A percentile compares a stretch with the other conserved stretches of the same genome.
phyloP scores from a whole-genome alignment of 305 asterid genomes.

The Fraxinus nigra region DNA sequence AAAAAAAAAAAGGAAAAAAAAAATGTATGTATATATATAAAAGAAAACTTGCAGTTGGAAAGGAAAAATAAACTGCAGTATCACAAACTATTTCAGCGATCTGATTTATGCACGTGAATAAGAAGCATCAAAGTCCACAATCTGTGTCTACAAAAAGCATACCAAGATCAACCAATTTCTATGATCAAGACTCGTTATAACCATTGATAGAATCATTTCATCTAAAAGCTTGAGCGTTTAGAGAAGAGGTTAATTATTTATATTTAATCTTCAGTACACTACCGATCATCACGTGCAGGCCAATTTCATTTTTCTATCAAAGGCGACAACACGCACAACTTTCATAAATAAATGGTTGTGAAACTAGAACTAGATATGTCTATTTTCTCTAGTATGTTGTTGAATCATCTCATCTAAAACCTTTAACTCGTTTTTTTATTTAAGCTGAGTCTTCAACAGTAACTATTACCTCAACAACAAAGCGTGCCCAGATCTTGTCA shows the following conservation, averaged over 20 bases:
- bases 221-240: background rate
- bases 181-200: background rate
- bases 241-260: background rate
- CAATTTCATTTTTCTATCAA: background rate
- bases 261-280: background rate
- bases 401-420: background rate
- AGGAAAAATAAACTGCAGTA: background rate
- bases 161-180: background rate
- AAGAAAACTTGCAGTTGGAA: background rate
- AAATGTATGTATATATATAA: too few relatives aligned
- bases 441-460: background rate
- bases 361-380: background rate
- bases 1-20: too few relatives aligned
- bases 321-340: background rate
- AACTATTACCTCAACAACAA: slow-evolving; percentile 73
- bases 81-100: background rate
- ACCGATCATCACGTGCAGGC: background rate
- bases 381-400: background rate
- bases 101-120: background rate
- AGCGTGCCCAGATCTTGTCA: slow-evolving; percentile 93
- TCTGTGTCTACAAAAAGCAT: background rate
- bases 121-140: background rate
- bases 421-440: background rate
- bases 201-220: background rate
- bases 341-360: background rate